Conservation (phyloP, 139 green algal genomes). For the Micromonas commoda region DNA sequence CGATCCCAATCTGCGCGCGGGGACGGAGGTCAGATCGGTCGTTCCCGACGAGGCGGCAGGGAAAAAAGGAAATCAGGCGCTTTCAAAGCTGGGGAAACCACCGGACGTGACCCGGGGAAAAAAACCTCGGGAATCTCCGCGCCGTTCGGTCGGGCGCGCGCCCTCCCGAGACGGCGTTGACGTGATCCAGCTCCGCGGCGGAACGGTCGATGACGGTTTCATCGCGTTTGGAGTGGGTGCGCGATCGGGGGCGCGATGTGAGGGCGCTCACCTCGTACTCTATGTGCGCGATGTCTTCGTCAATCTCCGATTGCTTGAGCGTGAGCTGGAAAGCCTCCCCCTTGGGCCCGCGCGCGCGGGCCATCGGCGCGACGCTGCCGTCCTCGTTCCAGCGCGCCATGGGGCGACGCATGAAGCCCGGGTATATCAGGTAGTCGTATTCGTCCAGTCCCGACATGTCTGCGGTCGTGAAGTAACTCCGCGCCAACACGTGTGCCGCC, state of each 20-base stretch:
- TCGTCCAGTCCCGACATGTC: too few species aligned
- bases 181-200: not conserved
- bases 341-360: constrained; percentile 5
- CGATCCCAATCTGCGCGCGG: not conserved
- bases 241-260: not conserved
- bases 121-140: not conserved
- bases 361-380: not conserved
- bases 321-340: not conserved
- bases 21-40: too few species aligned
- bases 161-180: not conserved
- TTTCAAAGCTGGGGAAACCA: too few species aligned
- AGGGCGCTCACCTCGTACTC: constrained; percentile 1
- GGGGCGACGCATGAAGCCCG: constrained; percentile 4
- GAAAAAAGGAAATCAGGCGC: too few species aligned
- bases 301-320: not conserved
- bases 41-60: too few species aligned
- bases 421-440: constrained; percentile 15
- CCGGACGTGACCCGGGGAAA: too few species aligned
- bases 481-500: too few species aligned
- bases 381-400: constrained; percentile 19
- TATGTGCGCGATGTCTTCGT: constrained; percentile 1
- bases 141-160: not conserved
- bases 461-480: too few species aligned
- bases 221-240: not conserved
- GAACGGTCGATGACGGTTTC: not conserved